Base-by-base conservation (phyloP, 2,329 filamentous ascomycete genomes). In the Fusarium penzigii region DNA sequence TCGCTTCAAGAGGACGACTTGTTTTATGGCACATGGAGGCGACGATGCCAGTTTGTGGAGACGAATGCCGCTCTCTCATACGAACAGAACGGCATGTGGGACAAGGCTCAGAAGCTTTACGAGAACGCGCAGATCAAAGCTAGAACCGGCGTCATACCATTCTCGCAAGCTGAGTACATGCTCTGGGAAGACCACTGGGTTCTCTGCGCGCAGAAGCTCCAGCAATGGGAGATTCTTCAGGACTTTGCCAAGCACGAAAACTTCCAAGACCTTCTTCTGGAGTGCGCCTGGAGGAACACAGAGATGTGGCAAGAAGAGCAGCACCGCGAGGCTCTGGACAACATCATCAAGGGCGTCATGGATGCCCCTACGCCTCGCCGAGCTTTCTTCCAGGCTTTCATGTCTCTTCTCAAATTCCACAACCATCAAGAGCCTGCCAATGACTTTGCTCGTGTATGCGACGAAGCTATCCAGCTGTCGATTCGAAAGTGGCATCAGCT, bases 151-250 rank as follows among this genome's bases (percentile, higher is more conserved):
- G 90, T 93, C n/a, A 85, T 97, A 55, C 93, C 94, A 0, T 97
- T 97, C 71, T 96, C 93, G 1, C 90, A 95, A 64, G 92, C 88
- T 32, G 94, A 99, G 72, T 99, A 99, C 73, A 97, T 96, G 84
- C 82, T 99, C 1, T 99, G 94, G 94, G 94, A 99, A 73, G 94
- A 99, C 68, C 95, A 99, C 65, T 99, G 94, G 94, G 87, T 99
- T 40, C 82, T 97, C 45, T 99, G 94, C 70, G 94, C 93, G 0
- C 92, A 97, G 74, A 99, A 99, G 74, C 80, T 99, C 42, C 95
- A 99, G 70, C 95, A 99, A 68, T 99, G 94, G 94, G 94, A 99
- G 65, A 93, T 99, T 51, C 74, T 99, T 34, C 91, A 92, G 56
- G 95, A 99, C 64, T 97, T 97, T 67, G 92, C 94, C 5, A 99